Evolutionary conservation across 1,139 yeast species (phyloP).

Genomic region (Magnusiomyces ingens): DNA sequence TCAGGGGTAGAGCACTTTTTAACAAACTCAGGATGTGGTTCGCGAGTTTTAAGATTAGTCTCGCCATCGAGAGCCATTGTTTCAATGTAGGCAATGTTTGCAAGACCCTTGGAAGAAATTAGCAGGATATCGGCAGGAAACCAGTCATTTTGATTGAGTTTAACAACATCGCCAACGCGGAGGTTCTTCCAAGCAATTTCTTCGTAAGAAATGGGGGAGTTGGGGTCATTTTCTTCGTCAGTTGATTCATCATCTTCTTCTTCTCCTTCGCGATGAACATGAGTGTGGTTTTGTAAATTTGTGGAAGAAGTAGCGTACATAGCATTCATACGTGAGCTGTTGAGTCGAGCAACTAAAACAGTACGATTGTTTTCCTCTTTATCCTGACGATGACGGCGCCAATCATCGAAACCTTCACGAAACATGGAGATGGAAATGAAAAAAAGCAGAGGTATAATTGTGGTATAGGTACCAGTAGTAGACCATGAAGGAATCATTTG

Average conservation of each 20-base stretch:
- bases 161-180: constrained; percentile 76
- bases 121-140: constrained; percentile 85
- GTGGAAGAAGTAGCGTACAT: constrained; percentile 1
- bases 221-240: constrained; percentile 15
- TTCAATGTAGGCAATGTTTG: constrained; percentile 76
- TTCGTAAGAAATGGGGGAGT: constrained; percentile 30
- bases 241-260: constrained; percentile 3
- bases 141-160: constrained; percentile 75
- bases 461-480: constrained; percentile 93
- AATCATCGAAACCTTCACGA: constrained; percentile 91
- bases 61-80: constrained; percentile 98
- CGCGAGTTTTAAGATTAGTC: constrained; percentile 73
- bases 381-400: constrained; percentile 80
- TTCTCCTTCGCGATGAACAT: background rate
- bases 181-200: constrained; percentile 62
- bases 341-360: constrained; percentile 36
- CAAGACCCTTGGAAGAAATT: constrained; percentile 51
- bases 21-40: constrained; percentile 58
- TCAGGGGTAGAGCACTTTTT: constrained; percentile 44
- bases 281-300: background rate
- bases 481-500: constrained; percentile 98
- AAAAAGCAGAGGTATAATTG: constrained; percentile 78
- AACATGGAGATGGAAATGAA: constrained; percentile 88
- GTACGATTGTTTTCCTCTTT: constrained; percentile 69
- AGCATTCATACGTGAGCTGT: background rate